Evolutionary conservation across 129 eudicot genomes (phyloP), one percentile per base, ranked within the genome.

Genomic region (Saussurea involucrata): DNA sequence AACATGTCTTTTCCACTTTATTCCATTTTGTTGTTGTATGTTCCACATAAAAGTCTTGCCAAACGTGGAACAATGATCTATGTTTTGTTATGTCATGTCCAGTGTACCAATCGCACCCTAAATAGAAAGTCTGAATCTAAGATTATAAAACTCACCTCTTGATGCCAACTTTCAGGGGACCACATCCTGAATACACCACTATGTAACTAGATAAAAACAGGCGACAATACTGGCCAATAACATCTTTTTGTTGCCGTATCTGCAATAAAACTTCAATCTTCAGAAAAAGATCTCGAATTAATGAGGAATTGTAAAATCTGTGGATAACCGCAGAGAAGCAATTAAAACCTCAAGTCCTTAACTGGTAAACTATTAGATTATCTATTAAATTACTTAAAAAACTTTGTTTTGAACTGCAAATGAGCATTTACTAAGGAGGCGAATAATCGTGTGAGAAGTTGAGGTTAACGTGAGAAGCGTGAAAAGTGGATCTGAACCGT

Each of bases 201-300:
- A 94, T 87, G 83, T 94, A 94, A 65, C 63, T 63, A 7, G 97
- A 89, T 87, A 94, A 81, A 32, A 94, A 84, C 75, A 80, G 90
- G 69, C 81, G 83, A 66, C 92, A 81, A 67, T 81, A 78, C 68
- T 74, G 85, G 13, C 93, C 88, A 58, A 84, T 70, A 49, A 85
- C 82, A 34, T 89, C 97, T 74, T 91, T 89, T 84, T 94, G 98
- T 77, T 94, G 97, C 69, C 96, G 85, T 78, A 94, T 84, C 98
- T 94, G 89, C 80, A 74, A 60, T 40, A 66, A 57, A 58, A 80
- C 12, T 60, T 10, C 2, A 8, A 71, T 21, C 28, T 60, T 60
- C 65, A 60, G 28, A 60, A 60, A 21, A 60, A 21, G 65, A 60
- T 57, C 3, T 57, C 20, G 28, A 60, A 22, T 21, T 53, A 20